Base-by-base conservation (phyloP, 2,329 filamentous ascomycete genomes). In the Ophioceras dolichostomum region DNA sequence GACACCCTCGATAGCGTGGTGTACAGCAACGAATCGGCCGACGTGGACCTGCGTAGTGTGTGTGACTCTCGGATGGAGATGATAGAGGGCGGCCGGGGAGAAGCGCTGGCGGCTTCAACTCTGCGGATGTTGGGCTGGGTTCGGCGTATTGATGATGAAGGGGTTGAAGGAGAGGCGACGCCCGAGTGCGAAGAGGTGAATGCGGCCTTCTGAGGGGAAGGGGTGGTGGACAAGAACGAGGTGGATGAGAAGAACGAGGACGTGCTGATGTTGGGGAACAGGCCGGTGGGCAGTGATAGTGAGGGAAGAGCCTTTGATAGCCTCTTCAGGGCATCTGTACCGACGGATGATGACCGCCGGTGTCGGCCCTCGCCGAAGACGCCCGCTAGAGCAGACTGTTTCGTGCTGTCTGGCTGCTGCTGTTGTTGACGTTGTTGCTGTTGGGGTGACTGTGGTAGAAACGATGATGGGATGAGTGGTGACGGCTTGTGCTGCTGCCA, bases 11-110 rank as follows among this genome's bases (percentile, higher is more conserved):
- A 94, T 3, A 87, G 63, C 4, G 75, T 78, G 46, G 84, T 76
- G 47, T 82, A 81, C 13, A 91, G 67, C 42, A 93, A 59, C 5
- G 84, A 91, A 41, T 87, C 80, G 53, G 94, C 83, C 1, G 84
- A 89, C 1, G 75, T 77, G 0, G 76, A 73, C 46, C 76, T 67
- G 31, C 74, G 68, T 21, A 86, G 56, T 6, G 42, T 40, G 12
- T 53, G 45, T 5, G 61, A 56, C 12, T 26, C 8, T 20, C 53
- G 47, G 33, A 39, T 47, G 18, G 56, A 41, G 22, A 41, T 34
- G 6, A 41, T 40, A 8, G 53, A 47, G 4, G 49, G 43, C 20
- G 51, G 46, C 20, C 39, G 39, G n/a, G 33, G 32, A 38, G 4
- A 36, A n/a, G n/a, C n/a, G n/a, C n/a, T n/a, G n/a, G n/a, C n/a